Evolutionary conservation across 441 rosid genomes (phyloP).

Genomic region (Gossypium schwendimanii): DNA sequence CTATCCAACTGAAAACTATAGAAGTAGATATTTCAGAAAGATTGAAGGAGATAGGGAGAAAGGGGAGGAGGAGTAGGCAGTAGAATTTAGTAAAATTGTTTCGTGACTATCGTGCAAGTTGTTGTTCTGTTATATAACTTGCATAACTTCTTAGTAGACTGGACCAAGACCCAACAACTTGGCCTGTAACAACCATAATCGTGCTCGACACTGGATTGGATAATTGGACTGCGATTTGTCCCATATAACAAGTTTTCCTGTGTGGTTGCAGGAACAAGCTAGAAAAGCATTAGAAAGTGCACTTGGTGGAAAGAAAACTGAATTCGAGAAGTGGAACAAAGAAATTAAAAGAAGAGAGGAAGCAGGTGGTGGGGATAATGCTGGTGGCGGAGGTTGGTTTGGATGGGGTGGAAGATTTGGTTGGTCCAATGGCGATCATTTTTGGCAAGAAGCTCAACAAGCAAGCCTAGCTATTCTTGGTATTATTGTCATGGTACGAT

Average conservation of each 20-base stretch:
- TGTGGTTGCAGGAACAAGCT: conserved; percentile 66
- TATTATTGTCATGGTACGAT: conserved; percentile 57
- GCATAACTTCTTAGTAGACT: too few relatives aligned
- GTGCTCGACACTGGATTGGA: too few relatives aligned
- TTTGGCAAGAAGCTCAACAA: conserved; percentile 74
- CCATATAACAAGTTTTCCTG: not conserved
- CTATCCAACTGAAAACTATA: too few relatives aligned
- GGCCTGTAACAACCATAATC: too few relatives aligned
- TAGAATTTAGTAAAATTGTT: too few relatives aligned
- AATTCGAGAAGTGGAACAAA: conserved; percentile 72
- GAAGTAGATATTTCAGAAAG: too few relatives aligned
- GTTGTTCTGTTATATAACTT: too few relatives aligned
- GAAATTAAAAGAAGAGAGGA: conserved; percentile 84
- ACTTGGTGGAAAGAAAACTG: conserved; percentile 75
- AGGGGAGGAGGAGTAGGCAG: too few relatives aligned
- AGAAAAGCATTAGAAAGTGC: conserved; percentile 80
- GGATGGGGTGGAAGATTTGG: conserved; percentile 74
- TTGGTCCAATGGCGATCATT: conserved; percentile 68
- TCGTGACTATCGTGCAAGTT: too few relatives aligned
- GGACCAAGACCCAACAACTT: too few relatives aligned
- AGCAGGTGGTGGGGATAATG: conserved; percentile 48
- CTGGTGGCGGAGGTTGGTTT: conserved; percentile 81
- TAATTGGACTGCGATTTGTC: too few relatives aligned
- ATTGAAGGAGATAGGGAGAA: too few relatives aligned
- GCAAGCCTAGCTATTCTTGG: conserved; percentile 52